Base-by-base conservation (phyloP, 73 alveolate genomes). In the Paramecium primaurelia region DNA sequence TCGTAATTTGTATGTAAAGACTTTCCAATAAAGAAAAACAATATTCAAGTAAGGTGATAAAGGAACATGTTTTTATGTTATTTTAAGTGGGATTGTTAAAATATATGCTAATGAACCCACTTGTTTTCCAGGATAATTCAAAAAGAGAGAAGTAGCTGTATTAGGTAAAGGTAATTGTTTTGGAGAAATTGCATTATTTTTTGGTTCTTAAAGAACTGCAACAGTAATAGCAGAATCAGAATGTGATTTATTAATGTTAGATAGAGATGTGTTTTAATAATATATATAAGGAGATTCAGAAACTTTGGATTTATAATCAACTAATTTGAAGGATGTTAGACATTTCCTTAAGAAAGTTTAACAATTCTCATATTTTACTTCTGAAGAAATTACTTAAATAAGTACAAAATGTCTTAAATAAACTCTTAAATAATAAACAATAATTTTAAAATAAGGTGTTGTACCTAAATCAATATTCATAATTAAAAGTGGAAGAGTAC, bases 51-150 rank as follows among this genome's bases (percentile, higher is more conserved):
- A 64, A 64, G 84, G 84, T 12, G 84, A 64, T 28, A 34, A 12
- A 64, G 84, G 84, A 64, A 64, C 84, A 14, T 64, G 84, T 26
- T 64, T 64, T 30, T 64, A 64, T 64, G 84, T 64, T 34, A 64
- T 64, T 6, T 64, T 64, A 10, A 64, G 32, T 26, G 84, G 84
- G 30, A n/a, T 64, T 12, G 42, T 64, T 11, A 64, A 64, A 34
- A 14, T 64, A 14, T 64, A 64, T 34, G 47, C 47, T 26, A 42
- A 64, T 34, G 84, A 64, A 9, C 84, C 84, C 8, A 28, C 84
- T 28, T 25, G 14, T 25, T 64, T 64, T 32, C 42, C 84, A 12
- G 84, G 84, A 20, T 28, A 28, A 25, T 32, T 64, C 51, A 64
- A 64, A 34, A 25, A 34, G 47, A 64, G 84, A 64, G 84, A 64